phyloP scores from a whole-genome alignment of 345 rosid genomes.

The Boechera retrofracta region DNA sequence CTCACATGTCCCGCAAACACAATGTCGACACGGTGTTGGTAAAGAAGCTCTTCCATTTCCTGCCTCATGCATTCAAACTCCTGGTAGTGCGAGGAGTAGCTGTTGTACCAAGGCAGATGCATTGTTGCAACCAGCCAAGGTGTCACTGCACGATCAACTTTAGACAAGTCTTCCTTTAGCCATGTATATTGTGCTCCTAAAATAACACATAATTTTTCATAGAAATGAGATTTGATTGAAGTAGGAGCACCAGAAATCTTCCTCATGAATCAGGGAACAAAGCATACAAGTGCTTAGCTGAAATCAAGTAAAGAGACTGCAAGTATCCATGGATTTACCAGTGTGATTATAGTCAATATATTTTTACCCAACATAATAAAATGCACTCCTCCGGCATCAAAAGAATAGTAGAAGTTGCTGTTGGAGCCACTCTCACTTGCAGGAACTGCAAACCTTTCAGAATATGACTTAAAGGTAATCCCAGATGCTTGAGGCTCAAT shows the following conservation, averaged over 20 bases:
- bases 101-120: slow-evolving; percentile 93
- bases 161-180: slow-evolving; percentile 69
- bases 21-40: slow-evolving; percentile 67
- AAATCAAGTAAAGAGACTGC: slow-evolving; percentile 20
- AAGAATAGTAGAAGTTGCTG: slow-evolving; percentile 82
- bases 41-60: slow-evolving; percentile 83
- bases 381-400: slow-evolving; percentile 84
- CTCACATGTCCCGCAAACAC: slow-evolving; percentile 87
- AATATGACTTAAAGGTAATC: slow-evolving; percentile 72
- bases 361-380: slow-evolving; percentile 86
- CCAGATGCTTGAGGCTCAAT: slow-evolving; percentile 78
- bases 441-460: slow-evolving; percentile 76
- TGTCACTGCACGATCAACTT: slow-evolving; percentile 59
- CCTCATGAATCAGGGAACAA: background rate
- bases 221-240: background rate
- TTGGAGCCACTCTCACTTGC: slow-evolving; percentile 73
- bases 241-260: slow-evolving; percentile 42
- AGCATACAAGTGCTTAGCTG: background rate
- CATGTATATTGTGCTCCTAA: slow-evolving; percentile 73
- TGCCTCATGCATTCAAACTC: slow-evolving; percentile 97
- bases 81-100: slow-evolving; percentile 82
- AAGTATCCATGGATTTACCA: slow-evolving; percentile 49
- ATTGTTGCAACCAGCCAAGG: slow-evolving; percentile 88
- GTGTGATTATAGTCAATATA: slow-evolving; percentile 71
- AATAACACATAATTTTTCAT: slow-evolving; percentile 9